Base-by-base conservation (phyloP, 129 eudicot genomes). In the Apium graveolens region DNA sequence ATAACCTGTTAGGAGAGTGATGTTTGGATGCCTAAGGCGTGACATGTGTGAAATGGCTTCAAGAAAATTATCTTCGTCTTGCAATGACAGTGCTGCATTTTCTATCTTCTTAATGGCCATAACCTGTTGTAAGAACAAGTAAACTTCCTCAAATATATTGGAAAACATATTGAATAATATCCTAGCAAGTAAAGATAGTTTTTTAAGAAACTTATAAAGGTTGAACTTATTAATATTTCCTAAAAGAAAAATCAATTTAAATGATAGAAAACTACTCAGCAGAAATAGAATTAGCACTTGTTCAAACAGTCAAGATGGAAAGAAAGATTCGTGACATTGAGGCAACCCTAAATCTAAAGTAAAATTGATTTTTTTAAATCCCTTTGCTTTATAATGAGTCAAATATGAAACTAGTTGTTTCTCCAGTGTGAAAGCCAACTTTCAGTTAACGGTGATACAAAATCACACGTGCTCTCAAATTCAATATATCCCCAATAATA, bases 11-110 rank as follows among this genome's bases (percentile, higher is more conserved):
- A 95, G 53, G 16, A 89, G 83, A 71, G 92, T 93, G 20, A 91
- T 85, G 81, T 95, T 95, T 17, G 99, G 97, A 72, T 95, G 97
- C 87, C 96, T 88, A 62, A 95, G 83, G 32, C 97, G 92, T 57
- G 99, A 89, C 96, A 95, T 95, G 76, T 92, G 92, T 78, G 99
- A 92, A 76, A 92, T 87, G 27, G 97, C 97, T 87, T 95, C 99
- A 53, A 92, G 91, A 70, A 95, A 92, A 84, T 92, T 85, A 73
- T 95, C 99, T 86, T 95, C 99, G 76, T 92, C 99, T 87, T 88
- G 97, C 39, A 95, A 80, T 29, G 99, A 95, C 70, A 95, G 76
- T 43, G 99, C 99, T 14, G 97, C 90, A 77, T 86, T 88, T 75
- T 95, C 99, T 43, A 95, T 87, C 87, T 95, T 95, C 84, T 95